Evolutionary conservation across 2,329 filamentous ascomycete genomes (phyloP).

Genomic region (Cladophialophora exuberans): DNA sequence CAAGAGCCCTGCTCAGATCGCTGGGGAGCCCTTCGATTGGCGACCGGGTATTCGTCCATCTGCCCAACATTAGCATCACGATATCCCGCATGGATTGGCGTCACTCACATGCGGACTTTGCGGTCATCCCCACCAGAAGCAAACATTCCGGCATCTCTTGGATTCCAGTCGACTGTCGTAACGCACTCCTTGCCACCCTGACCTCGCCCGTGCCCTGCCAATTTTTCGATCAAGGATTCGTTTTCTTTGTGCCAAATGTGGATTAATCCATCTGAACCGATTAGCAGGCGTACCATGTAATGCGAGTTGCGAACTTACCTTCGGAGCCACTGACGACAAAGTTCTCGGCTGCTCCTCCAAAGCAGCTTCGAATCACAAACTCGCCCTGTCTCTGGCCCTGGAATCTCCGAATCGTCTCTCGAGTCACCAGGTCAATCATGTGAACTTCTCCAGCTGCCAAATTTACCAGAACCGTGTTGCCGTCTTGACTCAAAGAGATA

Average conservation of each 20-base stretch:
- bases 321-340: constrained; percentile 93
- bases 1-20: constrained; percentile 37
- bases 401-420: constrained; percentile 73
- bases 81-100: constrained; percentile 36
- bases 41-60: constrained; percentile 35
- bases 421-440: constrained; percentile 75
- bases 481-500: constrained; percentile 79
- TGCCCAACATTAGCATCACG: constrained; percentile 29
- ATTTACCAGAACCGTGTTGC: constrained; percentile 79
- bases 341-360: constrained; percentile 88
- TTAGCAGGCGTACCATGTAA: constrained; percentile 31
- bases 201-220: constrained; percentile 74
- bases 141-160: constrained; percentile 78
- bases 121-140: constrained; percentile 89
- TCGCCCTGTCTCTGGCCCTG: constrained; percentile 73
- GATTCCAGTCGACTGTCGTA: constrained; percentile 89
- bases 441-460: constrained; percentile 76
- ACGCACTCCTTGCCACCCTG: constrained; percentile 56
- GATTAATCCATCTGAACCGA: constrained; percentile 63
- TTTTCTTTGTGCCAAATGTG: constrained; percentile 91
- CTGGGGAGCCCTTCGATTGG: constrained; percentile 26
- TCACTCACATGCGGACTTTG: constrained; percentile 77
- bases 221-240: constrained; percentile 72
- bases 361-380: constrained; percentile 78
- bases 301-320: constrained; percentile 56